Evolutionary conservation across 2,329 filamentous ascomycete species (phyloP).

Genomic region (Trichophyton rubrum): DNA sequence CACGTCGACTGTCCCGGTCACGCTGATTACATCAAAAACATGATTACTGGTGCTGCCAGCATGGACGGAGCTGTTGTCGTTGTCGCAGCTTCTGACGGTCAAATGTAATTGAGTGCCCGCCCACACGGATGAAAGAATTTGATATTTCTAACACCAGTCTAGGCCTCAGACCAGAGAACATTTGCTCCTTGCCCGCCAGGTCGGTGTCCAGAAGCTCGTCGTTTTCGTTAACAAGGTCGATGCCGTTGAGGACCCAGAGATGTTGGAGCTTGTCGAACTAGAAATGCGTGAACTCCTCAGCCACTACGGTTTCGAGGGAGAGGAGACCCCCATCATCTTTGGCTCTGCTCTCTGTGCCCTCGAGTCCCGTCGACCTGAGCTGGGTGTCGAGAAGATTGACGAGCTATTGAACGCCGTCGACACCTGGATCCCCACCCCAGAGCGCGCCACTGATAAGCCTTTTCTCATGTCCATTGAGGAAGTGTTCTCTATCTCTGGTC

Average conservation of each 20-base stretch:
- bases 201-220: slow-evolving; percentile 94
- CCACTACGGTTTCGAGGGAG: slow-evolving; percentile 93
- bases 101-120: slow-evolving; percentile 52
- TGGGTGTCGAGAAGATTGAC: slow-evolving; percentile 78
- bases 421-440: slow-evolving; percentile 87
- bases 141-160: slow-evolving; percentile 14
- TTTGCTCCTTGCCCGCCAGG: slow-evolving; percentile 91
- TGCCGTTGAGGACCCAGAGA: slow-evolving; percentile 92
- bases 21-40: slow-evolving; percentile 99
- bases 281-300: slow-evolving; percentile 96
- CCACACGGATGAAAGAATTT: background rate
- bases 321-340: slow-evolving; percentile 93
- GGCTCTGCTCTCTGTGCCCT: slow-evolving; percentile 92
- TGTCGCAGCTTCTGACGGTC: slow-evolving; percentile 93
- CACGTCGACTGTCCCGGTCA: slow-evolving; percentile 99
- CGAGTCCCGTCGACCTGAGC: slow-evolving; percentile 73
- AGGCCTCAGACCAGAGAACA: slow-evolving; percentile 96
- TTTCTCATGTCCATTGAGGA: slow-evolving; percentile 99
- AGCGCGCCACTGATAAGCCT: slow-evolving; percentile 91
- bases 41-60: slow-evolving; percentile 98
- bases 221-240: slow-evolving; percentile 99
- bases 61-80: slow-evolving; percentile 99
- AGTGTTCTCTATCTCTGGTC: slow-evolving; percentile 78
- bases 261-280: slow-evolving; percentile 99
- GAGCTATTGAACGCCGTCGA: slow-evolving; percentile 85